phyloP scores from a whole-genome alignment of 352 stramenopile genomes.

The Phytophthora nicotianae region DNA sequence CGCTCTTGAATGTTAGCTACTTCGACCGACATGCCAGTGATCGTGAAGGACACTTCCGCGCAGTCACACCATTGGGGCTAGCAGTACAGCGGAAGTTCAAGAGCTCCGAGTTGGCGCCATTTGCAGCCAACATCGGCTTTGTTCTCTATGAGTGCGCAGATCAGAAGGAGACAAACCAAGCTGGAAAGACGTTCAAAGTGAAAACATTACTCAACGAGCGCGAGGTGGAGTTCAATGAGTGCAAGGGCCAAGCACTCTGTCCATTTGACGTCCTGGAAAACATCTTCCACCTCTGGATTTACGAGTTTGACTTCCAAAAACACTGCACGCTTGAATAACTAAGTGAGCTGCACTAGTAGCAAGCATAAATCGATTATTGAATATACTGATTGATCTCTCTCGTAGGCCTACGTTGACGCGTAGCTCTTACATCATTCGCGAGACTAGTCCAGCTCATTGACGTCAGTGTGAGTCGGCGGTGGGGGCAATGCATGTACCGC shows the following conservation, averaged over 20 bases:
- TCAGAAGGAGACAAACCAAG: constrained; percentile 3
- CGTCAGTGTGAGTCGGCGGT: constrained; percentile 41
- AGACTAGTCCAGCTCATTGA: constrained; percentile 57
- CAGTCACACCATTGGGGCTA: constrained; percentile 57
- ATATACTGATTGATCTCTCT: constrained; percentile 9
- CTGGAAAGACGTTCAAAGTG: constrained; percentile 39
- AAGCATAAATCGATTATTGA: constrained; percentile 10
- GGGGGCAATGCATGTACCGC: background rate
- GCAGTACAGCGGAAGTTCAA: constrained; percentile 59
- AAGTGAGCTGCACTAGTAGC: background rate
- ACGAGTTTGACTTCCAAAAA: constrained; percentile 72
- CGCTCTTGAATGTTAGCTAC: constrained; percentile 74
- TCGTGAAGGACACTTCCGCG: constrained; percentile 62
- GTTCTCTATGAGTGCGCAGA: constrained; percentile 72
- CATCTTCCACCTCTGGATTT: constrained; percentile 68
- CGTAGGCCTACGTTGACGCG: background rate
- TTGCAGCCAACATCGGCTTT: constrained; percentile 85
- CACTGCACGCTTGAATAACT: constrained; percentile 39
- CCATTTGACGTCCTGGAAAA: constrained; percentile 57
- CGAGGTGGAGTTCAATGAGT: constrained; percentile 61
- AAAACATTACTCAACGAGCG: constrained; percentile 74
- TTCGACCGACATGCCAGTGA: constrained; percentile 68
- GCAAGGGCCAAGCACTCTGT: constrained; percentile 47
- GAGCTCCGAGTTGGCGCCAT: constrained; percentile 65
- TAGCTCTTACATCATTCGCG: background rate